These are phyloP conservation scores for Lithocarpus polystachyus DNA, from an alignment of 306 rosid genomes.

Conservation along the genomic window DNA sequence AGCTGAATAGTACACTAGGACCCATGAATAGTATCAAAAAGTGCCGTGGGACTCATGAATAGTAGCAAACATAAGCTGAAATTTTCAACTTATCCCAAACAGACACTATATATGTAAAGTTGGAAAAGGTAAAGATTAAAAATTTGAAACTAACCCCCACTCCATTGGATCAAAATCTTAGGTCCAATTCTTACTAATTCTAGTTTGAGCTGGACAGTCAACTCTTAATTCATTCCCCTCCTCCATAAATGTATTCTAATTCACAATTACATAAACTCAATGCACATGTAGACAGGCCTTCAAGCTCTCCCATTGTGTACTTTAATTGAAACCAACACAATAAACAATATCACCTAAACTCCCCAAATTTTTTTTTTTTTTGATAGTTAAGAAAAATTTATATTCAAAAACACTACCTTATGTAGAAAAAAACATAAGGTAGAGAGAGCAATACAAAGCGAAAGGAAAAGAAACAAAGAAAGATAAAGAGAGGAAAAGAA, in stretches of 20 bases:
- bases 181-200: neutral
- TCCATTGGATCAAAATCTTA: neutral
- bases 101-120: neutral
- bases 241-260: neutral
- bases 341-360: neutral
- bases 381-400: too few relatives aligned
- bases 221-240: neutral
- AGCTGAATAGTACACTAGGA: neutral
- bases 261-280: too few relatives aligned
- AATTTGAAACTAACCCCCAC: neutral
- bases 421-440: too few relatives aligned
- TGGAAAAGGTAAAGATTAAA: neutral
- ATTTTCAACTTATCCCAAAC: too few relatives aligned
- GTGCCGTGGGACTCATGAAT: rapidly evolving
- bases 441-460: too few relatives aligned
- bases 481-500: too few relatives aligned
- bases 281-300: neutral
- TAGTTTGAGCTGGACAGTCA: neutral
- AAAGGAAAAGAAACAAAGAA: too few relatives aligned
- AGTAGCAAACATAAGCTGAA: too few relatives aligned
- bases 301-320: neutral
- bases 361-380: neutral
- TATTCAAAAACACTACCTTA: too few relatives aligned
- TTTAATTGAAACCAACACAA: neutral
- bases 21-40: too few relatives aligned